These are phyloP conservation scores for Colletotrichum cordylinicola DNA, from an alignment of 2,329 filamentous ascomycete genomes.

Conservation along the genomic window DNA sequence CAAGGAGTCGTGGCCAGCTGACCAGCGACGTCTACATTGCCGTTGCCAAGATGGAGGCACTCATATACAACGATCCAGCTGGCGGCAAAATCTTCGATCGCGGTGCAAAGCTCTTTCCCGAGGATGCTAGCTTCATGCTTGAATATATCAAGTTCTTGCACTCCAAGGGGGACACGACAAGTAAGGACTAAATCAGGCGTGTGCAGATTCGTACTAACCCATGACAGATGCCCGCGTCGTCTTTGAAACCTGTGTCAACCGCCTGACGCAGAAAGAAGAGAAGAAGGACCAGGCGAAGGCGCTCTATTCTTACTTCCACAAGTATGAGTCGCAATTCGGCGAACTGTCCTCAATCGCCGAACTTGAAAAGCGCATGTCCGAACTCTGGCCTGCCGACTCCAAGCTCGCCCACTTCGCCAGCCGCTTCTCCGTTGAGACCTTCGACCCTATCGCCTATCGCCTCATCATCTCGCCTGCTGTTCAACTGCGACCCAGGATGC, in stretches of 20 bases:
- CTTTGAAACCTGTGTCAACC: conserved; percentile 92
- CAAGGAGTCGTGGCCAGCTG: conserved; percentile 83
- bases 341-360: conserved; percentile 91
- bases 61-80: conserved; percentile 93
- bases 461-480: conserved; percentile 82
- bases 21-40: conserved; percentile 96
- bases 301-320: conserved; percentile 90
- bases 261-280: conserved; percentile 79
- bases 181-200: conserved; percentile 56
- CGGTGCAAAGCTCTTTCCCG: conserved; percentile 89
- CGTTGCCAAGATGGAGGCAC: conserved; percentile 89
- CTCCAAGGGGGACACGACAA: conserved; percentile 89
- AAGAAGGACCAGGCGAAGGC: conserved; percentile 78
- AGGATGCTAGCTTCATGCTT: conserved; percentile 90
- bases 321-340: conserved; percentile 93
- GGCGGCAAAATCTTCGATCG: conserved; percentile 96
- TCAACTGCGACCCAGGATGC: conserved; percentile 73
- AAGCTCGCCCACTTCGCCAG: conserved; percentile 76
- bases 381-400: conserved; percentile 90
- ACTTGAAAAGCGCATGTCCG: conserved; percentile 89
- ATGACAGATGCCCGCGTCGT: conserved; percentile 85
- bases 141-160: conserved; percentile 97
- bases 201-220: conserved; percentile 21
- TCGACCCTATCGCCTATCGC: conserved; percentile 82
- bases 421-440: conserved; percentile 75